Base-by-base conservation (phyloP, 768 basidiomycete genomes). In the Tricholoma bakamatsutake region DNA sequence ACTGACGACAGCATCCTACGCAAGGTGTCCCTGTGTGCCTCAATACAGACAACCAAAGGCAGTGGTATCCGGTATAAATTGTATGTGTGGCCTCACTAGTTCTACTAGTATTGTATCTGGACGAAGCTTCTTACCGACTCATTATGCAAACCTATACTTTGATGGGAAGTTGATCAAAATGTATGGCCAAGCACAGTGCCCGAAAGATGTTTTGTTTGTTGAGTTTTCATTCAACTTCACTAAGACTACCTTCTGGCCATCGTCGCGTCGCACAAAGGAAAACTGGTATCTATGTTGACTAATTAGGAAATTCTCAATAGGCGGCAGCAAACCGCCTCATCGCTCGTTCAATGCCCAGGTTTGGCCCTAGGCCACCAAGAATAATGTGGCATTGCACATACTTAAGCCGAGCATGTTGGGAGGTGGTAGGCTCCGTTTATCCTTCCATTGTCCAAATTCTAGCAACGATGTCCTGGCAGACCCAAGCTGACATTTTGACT, bases 331-430 rank as follows among this genome's bases (percentile, higher is more conserved):
- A 6, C 24, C 1, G 24, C 45, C 13, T 13, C 5, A 15, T 12
- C 12, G 45, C 15, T 46, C 45, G 53, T 51, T 11, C 27, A 27
- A 40, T 53, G 52, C 28, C 18, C 47, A 53, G 54, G 46, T 55
- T 53, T 59, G 51, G 52, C 55, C 53, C 17, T 37, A 52, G 55
- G 37, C n/a, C 50, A 52, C 47, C 42, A 40, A 40, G 27, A 15
- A 39, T 11, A 30, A 49, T 54, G 40, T 52, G 59, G 59, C 61
- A 53, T 62, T 50, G 27, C 6, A 5, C 13, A 46, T 46, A 46
- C 30, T 52, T 52, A 52, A 52, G 30, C 37, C 39, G 24, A 31
- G 18, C 17, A n/a, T 9, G 21, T 21, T 33, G 13, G 11, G 39
- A 17, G 10, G 34, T n/a, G 13, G n/a, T 35, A 33, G 48, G 12